These are phyloP conservation scores for Chlorella sp. DNA, from an alignment of 139 green algal genomes.

Conservation along the genomic window DNA sequence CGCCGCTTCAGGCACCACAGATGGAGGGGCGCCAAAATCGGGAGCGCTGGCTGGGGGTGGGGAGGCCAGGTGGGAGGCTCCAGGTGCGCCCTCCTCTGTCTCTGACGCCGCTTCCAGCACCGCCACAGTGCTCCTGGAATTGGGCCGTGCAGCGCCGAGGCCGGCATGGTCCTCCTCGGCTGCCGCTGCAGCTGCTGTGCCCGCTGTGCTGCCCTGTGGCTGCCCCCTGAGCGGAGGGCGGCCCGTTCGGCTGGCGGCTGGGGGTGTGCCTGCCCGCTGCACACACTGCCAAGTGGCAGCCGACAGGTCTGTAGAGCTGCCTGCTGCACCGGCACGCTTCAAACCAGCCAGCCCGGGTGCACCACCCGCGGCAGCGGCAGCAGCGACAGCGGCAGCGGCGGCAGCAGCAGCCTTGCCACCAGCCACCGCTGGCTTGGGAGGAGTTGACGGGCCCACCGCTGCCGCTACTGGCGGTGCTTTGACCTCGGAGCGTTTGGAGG, in stretches of 20 bases:
- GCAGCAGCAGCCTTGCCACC: not conserved
- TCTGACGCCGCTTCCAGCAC: no score
- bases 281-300: not conserved
- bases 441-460: not conserved
- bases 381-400: not conserved
- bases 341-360: not conserved
- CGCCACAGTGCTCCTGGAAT: no score
- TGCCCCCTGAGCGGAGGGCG: no score
- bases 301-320: not conserved
- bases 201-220: not conserved
- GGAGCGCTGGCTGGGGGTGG: no score
- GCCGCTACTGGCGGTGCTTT: not conserved
- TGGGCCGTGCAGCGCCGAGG: no score
- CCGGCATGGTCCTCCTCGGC: not conserved
- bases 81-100: no score
- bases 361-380: not conserved
- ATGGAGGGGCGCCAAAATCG: no score
- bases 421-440: not conserved
- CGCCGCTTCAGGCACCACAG: no score
- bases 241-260: not conserved
- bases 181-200: not conserved
- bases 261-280: not conserved
- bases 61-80: no score
- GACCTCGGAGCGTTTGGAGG: not conserved
- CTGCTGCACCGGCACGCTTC: not conserved